These are phyloP conservation scores for Gyrodon lividus DNA, from an alignment of 768 basidiomycete species.

Conservation along the genomic window DNA sequence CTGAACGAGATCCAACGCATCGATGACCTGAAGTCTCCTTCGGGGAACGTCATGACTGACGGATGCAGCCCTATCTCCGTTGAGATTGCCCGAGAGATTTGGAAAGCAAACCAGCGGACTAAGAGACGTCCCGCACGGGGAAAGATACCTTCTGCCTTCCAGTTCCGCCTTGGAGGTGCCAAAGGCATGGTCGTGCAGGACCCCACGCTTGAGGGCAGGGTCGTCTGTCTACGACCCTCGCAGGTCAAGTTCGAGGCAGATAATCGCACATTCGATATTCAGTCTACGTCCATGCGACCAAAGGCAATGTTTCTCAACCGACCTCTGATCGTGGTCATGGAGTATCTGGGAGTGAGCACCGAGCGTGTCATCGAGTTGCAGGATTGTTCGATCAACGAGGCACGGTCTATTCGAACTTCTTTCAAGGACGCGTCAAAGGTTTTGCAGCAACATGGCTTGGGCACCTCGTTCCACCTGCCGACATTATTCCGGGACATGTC, in stretches of 20 bases:
- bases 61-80: conserved; percentile 49
- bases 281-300: conserved; percentile 44
- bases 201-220: conserved; percentile 33
- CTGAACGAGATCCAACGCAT: conserved; percentile 34
- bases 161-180: conserved; percentile 46
- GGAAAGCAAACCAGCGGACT: conserved; percentile 33
- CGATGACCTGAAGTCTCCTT: conserved; percentile 30
- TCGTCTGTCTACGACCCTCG: conserved; percentile 41
- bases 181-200: conserved; percentile 51
- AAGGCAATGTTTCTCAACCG: conserved; percentile 45
- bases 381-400: conserved; percentile 35
- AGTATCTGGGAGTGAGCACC: conserved; percentile 39
- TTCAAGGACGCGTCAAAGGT: conserved; percentile 38
- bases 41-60: conserved; percentile 45
- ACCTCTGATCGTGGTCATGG: conserved; percentile 48
- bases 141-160: conserved; percentile 39
- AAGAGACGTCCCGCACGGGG: conserved; percentile 21
- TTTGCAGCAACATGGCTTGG: conserved; percentile 44
- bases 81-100: conserved; percentile 35
- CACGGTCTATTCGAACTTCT: conserved; percentile 33
- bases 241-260: conserved; percentile 49
- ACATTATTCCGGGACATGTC: conserved; percentile 41
- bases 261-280: conserved; percentile 45
- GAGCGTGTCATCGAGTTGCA: conserved; percentile 39
- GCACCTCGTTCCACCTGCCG: conserved; percentile 43